Evolutionary conservation across 2,329 filamentous ascomycete genomes (phyloP).

Genomic region (Neofusicoccum sp.): DNA sequence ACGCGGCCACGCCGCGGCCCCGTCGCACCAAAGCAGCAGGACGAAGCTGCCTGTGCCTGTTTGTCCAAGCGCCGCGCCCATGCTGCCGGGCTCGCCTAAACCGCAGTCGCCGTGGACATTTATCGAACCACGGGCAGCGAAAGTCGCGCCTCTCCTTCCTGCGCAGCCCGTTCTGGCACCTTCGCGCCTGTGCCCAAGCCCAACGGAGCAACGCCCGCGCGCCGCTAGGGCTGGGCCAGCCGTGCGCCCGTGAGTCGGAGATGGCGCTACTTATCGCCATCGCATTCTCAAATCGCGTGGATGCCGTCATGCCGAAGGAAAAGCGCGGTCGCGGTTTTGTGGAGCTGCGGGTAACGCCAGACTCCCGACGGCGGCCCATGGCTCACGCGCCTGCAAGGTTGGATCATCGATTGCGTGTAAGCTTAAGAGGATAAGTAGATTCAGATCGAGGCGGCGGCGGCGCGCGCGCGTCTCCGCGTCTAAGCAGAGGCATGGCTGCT

Average conservation of each 20-base stretch:
- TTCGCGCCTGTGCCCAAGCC: not conserved
- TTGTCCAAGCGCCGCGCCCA: not conserved
- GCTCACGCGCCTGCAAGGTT: not conserved
- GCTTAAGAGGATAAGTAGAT: not conserved
- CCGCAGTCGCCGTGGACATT: not conserved
- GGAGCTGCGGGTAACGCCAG: too few species aligned
- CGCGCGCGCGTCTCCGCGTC: not conserved
- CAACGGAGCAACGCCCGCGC: not conserved
- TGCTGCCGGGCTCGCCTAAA: not conserved
- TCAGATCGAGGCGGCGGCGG: not conserved
- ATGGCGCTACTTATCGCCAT: not conserved
- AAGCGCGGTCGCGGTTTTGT: not conserved
- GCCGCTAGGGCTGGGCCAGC: not conserved
- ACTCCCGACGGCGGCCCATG: not conserved
- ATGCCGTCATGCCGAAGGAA: not conserved
- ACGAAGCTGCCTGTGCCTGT: not conserved
- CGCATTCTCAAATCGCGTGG: not conserved
- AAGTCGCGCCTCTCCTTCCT: not conserved
- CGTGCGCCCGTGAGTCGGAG: too few species aligned
- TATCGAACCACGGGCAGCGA: not conserved
- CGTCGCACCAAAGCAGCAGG: too few species aligned
- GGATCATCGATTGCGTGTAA: conserved; percentile 1
- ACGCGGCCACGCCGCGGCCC: too few species aligned
- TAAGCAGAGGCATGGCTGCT: not conserved
- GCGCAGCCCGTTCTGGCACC: not conserved